phyloP scores from a whole-genome alignment of 1,284 basidiomycete genomes.

The Tilletia indica region DNA sequence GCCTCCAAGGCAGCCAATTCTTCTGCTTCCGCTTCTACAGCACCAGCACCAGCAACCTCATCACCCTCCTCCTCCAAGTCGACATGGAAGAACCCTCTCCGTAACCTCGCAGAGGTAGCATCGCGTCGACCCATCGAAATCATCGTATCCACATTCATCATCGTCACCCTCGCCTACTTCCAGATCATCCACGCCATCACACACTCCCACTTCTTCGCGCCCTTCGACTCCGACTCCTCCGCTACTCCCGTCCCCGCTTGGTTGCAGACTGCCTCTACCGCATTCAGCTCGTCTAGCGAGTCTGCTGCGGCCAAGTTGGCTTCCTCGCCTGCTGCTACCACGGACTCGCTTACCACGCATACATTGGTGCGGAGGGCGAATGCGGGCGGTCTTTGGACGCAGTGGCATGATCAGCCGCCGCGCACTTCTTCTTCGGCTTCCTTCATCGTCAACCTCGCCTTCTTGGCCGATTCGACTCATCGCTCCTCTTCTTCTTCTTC shows the following conservation, averaged over 20 bases:
- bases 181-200: slow-evolving; percentile 83
- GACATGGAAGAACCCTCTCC: slow-evolving; percentile 17
- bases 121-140: slow-evolving; percentile 68
- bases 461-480: slow-evolving; percentile 10
- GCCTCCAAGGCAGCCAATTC: too few relatives aligned
- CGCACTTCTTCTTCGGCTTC: background rate
- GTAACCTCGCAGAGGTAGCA: slow-evolving; percentile 38
- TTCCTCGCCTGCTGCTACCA: background rate
- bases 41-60: too few relatives aligned
- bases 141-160: slow-evolving; percentile 79
- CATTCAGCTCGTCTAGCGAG: background rate
- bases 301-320: background rate
- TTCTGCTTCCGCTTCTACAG: too few relatives aligned
- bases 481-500: background rate
- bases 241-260: background rate
- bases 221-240: slow-evolving; percentile 20
- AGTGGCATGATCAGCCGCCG: slow-evolving; percentile 7
- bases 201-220: slow-evolving; percentile 59
- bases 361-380: background rate
- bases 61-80: too few relatives aligned
- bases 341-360: background rate
- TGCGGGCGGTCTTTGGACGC: slow-evolving; percentile 6
- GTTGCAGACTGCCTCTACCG: background rate
- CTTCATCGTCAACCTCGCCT: slow-evolving; percentile 16
- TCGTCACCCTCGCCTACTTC: slow-evolving; percentile 87